These are phyloP conservation scores for Mycena vitilis DNA, from an alignment of 768 basidiomycete genomes.

Conservation along the genomic window DNA sequence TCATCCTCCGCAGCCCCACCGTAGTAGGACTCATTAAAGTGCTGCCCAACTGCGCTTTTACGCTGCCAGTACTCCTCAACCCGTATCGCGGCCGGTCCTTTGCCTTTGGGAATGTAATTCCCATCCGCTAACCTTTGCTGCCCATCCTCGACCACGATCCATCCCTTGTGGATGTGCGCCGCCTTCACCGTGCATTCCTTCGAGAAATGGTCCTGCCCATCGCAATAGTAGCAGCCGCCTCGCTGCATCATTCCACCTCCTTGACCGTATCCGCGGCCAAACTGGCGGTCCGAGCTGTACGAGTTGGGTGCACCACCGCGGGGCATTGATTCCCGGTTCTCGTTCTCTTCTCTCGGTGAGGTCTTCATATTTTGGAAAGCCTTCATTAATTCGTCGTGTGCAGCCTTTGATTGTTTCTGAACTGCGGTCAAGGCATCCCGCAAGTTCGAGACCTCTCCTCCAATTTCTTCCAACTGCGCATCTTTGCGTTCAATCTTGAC, in stretches of 20 bases:
- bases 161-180: conserved; percentile 12
- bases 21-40: background rate
- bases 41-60: background rate
- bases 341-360: background rate
- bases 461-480: background rate
- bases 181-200: conserved; percentile 14
- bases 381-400: background rate
- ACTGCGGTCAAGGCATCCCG: background rate
- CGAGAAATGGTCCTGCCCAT: conserved; percentile 7
- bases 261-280: background rate
- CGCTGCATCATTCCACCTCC: background rate
- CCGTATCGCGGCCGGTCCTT: background rate
- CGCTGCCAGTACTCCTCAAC: conserved; percentile 18
- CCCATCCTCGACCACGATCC: conserved; percentile 6
- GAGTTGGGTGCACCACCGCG: background rate
- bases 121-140: conserved; percentile 13
- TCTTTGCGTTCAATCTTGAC: conserved; percentile 12
- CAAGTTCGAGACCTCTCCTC: background rate
- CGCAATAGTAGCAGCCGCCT: conserved; percentile 11
- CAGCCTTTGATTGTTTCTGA: background rate
- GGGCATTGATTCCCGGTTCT: background rate
- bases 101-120: conserved; percentile 8
- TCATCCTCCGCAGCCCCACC: background rate
- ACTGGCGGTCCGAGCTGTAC: background rate
- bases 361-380: background rate